Base-by-base conservation (phyloP, 805 yeast genomes). In the Debaryomyces tyrocola region DNA sequence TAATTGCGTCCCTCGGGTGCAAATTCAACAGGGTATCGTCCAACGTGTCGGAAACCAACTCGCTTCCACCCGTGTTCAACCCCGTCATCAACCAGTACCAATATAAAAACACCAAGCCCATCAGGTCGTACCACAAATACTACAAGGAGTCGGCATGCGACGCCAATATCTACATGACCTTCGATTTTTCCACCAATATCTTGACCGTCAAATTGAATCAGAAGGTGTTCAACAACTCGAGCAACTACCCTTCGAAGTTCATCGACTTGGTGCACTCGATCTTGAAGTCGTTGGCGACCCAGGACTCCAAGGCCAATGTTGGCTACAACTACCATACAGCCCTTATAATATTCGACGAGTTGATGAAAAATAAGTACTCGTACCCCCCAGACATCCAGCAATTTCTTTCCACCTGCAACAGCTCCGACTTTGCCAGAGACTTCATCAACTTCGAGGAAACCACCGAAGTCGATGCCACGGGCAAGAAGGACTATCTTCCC, bases 1-100 rank as follows among this genome's bases (percentile, higher is more conserved):
- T 71, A 40, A 56, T 72, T 44, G 77, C 74, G 20, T 56, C 63
- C 41, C 53, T 63, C 45, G 62, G 63, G 21, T 51, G 61, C 47
- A 61, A 62, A 45, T 67, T 58, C 50, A 49, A 58, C 24, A 64
- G 64, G 21, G 57, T 63, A 14, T 53, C 67, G 10, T 53, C 69
- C n/a, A 72, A 71, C 50, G 52, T 67, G 6, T 66, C 62, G 49
- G 67, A 60, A 36, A 46, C 51, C 17, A 52, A 48, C 38, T 41
- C 51, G 6, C 43, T 50, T 11, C 45, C 53, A 8, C 49, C 53
- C 3, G 18, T 38, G 7, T 40, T 37, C 36, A 48, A 44, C 15
- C 24, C 34, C 31, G 20, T 12, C n/a, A 31, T 40, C 4, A 47
- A 49, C 10, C 52, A 48, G 37, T 46, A 45, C 29, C 49, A 48